phyloP scores from a whole-genome alignment of 495 filamentous ascomycete genomes.

The Lichenothelia convexa region DNA sequence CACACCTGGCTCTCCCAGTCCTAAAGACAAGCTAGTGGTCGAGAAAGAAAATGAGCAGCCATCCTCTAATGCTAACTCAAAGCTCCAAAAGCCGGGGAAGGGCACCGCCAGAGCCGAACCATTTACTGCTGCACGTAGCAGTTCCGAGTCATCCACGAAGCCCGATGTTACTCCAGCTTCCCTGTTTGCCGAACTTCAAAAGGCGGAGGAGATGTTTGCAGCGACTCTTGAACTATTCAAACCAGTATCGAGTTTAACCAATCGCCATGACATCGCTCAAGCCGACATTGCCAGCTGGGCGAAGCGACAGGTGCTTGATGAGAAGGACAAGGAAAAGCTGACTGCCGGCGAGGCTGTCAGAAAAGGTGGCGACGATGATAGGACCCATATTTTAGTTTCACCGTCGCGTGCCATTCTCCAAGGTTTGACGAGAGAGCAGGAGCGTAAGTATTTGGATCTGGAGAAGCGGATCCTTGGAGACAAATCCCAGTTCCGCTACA shows the following conservation, averaged over 20 bases:
- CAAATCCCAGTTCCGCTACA: no score
- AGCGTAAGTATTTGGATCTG: no score
- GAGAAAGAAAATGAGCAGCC: not conserved
- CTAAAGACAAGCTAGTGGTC: conserved; percentile 10
- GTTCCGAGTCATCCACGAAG: not conserved
- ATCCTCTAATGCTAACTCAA: not conserved
- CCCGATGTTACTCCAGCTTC: conserved; percentile 7
- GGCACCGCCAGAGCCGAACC: not conserved
- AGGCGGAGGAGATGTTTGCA: conserved; percentile 5
- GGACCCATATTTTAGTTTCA: no score
- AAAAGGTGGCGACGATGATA: no score
- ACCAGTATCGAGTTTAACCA: conserved; percentile 2
- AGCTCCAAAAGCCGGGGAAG: not conserved
- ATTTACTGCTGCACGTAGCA: not conserved
- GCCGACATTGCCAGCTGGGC: conserved; percentile 3
- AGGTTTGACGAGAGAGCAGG: no score
- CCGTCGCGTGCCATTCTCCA: no score
- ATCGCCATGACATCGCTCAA: conserved; percentile 5
- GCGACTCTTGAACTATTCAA: conserved; percentile 6
- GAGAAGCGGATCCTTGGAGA: no score
- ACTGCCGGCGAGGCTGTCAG: no score
- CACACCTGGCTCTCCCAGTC: conserved; percentile 20
- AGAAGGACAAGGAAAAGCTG: no score
- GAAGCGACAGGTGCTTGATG: no score
- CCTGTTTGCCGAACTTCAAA: conserved; percentile 10